phyloP scores from a whole-genome alignment of 768 basidiomycete genomes.

The Pisolithus orientalis region DNA sequence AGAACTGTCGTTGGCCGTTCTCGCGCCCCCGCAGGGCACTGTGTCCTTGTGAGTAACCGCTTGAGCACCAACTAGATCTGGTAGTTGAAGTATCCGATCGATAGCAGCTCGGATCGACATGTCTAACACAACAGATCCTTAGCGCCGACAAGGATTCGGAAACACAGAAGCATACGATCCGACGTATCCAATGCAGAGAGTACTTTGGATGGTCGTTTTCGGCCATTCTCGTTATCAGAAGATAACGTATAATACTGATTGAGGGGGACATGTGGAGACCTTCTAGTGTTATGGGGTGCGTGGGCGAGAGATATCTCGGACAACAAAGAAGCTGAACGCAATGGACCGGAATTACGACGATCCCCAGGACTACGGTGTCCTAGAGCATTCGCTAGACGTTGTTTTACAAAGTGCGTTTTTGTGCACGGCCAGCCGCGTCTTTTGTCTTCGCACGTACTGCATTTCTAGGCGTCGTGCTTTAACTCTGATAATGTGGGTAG shows the following conservation, averaged over 20 bases:
- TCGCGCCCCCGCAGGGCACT: not conserved
- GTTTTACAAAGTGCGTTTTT: slow-evolving; percentile 59
- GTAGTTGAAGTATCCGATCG: slow-evolving; percentile 20
- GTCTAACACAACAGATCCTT: slow-evolving; percentile 11
- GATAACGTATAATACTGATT: slow-evolving; percentile 4
- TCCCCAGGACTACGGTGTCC: slow-evolving; percentile 8
- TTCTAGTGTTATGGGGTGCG: slow-evolving; percentile 11
- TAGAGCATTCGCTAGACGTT: slow-evolving; percentile 47
- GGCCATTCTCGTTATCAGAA: slow-evolving; percentile 2
- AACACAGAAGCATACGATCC: slow-evolving; percentile 19
- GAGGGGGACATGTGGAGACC: not conserved
- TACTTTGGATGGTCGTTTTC: slow-evolving; percentile 16
- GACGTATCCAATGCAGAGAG: slow-evolving; percentile 19
- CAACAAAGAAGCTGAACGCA: slow-evolving; percentile 7
- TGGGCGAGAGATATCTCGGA: slow-evolving; percentile 23
- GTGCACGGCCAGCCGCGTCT: slow-evolving; percentile 47
- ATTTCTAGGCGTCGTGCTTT: slow-evolving; percentile 36
- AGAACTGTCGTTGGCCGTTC: too few species aligned
- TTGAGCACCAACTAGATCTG: slow-evolving; percentile 19
- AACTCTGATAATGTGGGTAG: not conserved
- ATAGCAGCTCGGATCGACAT: slow-evolving; percentile 25
- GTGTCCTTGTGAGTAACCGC: not conserved
- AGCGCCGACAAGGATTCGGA: slow-evolving; percentile 3
- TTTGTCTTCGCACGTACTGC: slow-evolving; percentile 50
- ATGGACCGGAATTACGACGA: not conserved